Percentiles rank a stretch among this genome's conserved stretches.
Conservation (phyloP, 805 yeast genomes). For the Ogataea parapolymorpha region DNA sequence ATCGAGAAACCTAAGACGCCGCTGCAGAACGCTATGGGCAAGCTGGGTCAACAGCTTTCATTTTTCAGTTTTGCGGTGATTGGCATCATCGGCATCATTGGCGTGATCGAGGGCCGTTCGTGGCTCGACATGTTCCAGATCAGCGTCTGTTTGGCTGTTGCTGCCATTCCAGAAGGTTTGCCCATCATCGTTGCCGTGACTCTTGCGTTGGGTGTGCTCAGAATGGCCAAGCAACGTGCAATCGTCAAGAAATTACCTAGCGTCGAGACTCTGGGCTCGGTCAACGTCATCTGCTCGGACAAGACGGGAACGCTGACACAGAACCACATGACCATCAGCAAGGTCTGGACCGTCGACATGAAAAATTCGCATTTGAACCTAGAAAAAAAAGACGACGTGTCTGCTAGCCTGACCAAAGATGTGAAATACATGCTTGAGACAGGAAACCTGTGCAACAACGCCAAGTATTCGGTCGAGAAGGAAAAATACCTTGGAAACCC, state of each 20-base stretch:
- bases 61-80: slow-evolving; percentile 80
- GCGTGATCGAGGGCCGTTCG: slow-evolving; percentile 85
- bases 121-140: slow-evolving; percentile 99
- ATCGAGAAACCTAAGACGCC: slow-evolving; percentile 99
- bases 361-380: slow-evolving; percentile 36
- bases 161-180: slow-evolving; percentile 98
- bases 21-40: slow-evolving; percentile 91
- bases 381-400: slow-evolving; percentile 43
- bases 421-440: slow-evolving; percentile 54
- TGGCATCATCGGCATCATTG: slow-evolving; percentile 87
- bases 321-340: slow-evolving; percentile 86
- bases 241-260: slow-evolving; percentile 92
- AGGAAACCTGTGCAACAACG: slow-evolving; percentile 75
- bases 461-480: slow-evolving; percentile 63
- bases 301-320: slow-evolving; percentile 89
- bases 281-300: slow-evolving; percentile 89
- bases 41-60: slow-evolving; percentile 87
- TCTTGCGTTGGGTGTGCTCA: slow-evolving; percentile 87
- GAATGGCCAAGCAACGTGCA: slow-evolving; percentile 95
- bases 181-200: slow-evolving; percentile 98
- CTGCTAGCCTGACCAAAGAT: slow-evolving; percentile 50
- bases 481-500: slow-evolving; percentile 85
- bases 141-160: slow-evolving; percentile 95
- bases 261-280: slow-evolving; percentile 93
- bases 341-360: slow-evolving; percentile 74